Evolutionary conservation across 2,329 filamentous ascomycete species (phyloP).

Genomic region (Paecilomyces variotii): DNA sequence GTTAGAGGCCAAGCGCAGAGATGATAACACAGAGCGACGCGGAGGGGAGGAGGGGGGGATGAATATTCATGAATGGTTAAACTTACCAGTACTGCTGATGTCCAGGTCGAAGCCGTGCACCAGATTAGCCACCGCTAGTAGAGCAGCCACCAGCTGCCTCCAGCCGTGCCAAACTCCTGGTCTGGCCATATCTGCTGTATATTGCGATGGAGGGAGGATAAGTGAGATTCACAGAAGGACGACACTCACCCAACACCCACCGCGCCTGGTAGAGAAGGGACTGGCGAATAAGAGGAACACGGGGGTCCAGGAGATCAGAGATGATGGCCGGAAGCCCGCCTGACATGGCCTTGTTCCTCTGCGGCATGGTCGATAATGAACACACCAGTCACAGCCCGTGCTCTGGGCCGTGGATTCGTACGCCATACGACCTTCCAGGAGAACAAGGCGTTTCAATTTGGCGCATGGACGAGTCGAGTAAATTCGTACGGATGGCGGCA

Average conservation of each 20-base stretch:
- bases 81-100: neutral
- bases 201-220: neutral
- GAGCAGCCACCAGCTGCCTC: neutral
- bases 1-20: neutral
- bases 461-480: neutral
- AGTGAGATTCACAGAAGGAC: neutral
- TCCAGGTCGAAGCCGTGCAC: neutral
- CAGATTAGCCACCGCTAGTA: neutral
- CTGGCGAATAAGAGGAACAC: neutral
- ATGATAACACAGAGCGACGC: neutral
- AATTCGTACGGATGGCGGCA: neutral
- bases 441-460: neutral
- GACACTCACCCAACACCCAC: neutral
- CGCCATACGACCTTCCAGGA: neutral
- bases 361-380: neutral
- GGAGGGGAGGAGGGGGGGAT: neutral
- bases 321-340: neutral
- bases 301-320: neutral
- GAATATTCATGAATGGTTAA: too few relatives aligned
- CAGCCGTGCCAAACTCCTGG: neutral
- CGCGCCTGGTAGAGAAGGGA: neutral
- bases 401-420: neutral
- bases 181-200: neutral
- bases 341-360: neutral
- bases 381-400: neutral